Evolutionary conservation across 495 filamentous ascomycete species (phyloP).

Genomic region (Cercophora samala): DNA sequence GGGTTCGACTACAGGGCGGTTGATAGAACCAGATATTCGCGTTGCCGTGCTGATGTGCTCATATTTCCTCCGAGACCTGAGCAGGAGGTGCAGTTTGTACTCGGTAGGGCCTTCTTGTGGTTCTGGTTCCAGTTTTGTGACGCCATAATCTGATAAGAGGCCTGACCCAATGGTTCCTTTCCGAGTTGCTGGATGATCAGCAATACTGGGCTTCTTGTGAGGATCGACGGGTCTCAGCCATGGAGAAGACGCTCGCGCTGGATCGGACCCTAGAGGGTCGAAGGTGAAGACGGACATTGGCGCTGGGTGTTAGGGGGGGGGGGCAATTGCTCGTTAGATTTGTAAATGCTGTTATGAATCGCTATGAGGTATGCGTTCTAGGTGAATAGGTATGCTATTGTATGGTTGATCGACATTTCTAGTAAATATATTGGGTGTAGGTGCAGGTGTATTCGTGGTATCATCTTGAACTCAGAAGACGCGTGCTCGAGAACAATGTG

Average conservation of each 20-base stretch:
- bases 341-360: neutral
- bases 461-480: slow-evolving; percentile 51
- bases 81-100: slow-evolving; percentile 92
- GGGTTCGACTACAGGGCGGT: slow-evolving; percentile 57
- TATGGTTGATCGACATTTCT: neutral
- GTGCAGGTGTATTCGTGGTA: slow-evolving; percentile 53
- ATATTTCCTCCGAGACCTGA: slow-evolving; percentile 74
- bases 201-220: slow-evolving; percentile 29
- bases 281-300: slow-evolving; percentile 97
- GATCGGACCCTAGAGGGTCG: slow-evolving; percentile 60
- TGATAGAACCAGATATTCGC: slow-evolving; percentile 51
- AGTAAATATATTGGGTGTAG: slow-evolving; percentile 10
- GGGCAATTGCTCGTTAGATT: neutral
- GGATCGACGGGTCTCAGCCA: slow-evolving; percentile 62
- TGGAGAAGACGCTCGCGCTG: slow-evolving; percentile 82
- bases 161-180: slow-evolving; percentile 40
- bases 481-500: neutral
- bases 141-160: slow-evolving; percentile 64
- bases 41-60: slow-evolving; percentile 51
- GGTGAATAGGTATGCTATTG: slow-evolving; percentile 5
- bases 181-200: slow-evolving; percentile 30
- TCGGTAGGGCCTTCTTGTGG: slow-evolving; percentile 92
- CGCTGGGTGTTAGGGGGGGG: neutral
- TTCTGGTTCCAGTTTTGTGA: slow-evolving; percentile 80
- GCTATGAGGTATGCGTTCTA: neutral